Percentiles rank a stretch among this genome's conserved stretches.
Conservation (phyloP, 352 stramenopile species). For the Phytophthora sojae region DNA sequence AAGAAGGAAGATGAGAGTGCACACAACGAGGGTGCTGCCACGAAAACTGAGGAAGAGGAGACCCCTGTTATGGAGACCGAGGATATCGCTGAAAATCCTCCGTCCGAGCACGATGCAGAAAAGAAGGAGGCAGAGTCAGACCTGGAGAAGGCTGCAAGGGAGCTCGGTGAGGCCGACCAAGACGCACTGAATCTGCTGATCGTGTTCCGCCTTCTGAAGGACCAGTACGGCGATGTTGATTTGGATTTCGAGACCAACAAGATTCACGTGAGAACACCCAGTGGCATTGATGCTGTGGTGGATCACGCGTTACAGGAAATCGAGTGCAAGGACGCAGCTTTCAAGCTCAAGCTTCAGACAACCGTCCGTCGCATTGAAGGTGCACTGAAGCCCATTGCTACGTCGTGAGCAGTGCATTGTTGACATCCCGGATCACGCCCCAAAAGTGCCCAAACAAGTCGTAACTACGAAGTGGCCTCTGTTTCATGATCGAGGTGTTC, state of each 20-base stretch:
- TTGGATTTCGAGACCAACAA: slow-evolving; percentile 91
- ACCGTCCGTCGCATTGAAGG: slow-evolving; percentile 73
- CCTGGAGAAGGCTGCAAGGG: slow-evolving; percentile 64
- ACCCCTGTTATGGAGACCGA: slow-evolving; percentile 22
- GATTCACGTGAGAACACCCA: slow-evolving; percentile 87
- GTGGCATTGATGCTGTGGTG: slow-evolving; percentile 66
- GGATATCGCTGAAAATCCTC: slow-evolving; percentile 15
- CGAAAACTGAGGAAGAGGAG: slow-evolving; percentile 35
- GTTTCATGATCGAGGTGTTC: slow-evolving; percentile 16
- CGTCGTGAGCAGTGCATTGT: slow-evolving; percentile 33
- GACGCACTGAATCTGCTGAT: slow-evolving; percentile 87
- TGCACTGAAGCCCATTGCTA: slow-evolving; percentile 71
- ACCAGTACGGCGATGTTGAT: slow-evolving; percentile 88
- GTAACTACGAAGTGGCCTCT: not conserved
- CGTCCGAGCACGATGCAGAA: slow-evolving; percentile 22
- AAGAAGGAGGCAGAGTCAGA: slow-evolving; percentile 33
- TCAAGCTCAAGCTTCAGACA: slow-evolving; percentile 77
- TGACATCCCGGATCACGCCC: not conserved
- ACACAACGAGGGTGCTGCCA: slow-evolving; percentile 6
- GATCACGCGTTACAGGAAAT: slow-evolving; percentile 70
- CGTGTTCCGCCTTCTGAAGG: slow-evolving; percentile 84
- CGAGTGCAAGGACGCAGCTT: slow-evolving; percentile 73
- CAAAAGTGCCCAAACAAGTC: not conserved
- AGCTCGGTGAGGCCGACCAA: slow-evolving; percentile 77
- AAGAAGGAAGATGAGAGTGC: slow-evolving; percentile 46